Conservation (phyloP, 345 rosid genomes). For the Durio zibethinus region DNA sequence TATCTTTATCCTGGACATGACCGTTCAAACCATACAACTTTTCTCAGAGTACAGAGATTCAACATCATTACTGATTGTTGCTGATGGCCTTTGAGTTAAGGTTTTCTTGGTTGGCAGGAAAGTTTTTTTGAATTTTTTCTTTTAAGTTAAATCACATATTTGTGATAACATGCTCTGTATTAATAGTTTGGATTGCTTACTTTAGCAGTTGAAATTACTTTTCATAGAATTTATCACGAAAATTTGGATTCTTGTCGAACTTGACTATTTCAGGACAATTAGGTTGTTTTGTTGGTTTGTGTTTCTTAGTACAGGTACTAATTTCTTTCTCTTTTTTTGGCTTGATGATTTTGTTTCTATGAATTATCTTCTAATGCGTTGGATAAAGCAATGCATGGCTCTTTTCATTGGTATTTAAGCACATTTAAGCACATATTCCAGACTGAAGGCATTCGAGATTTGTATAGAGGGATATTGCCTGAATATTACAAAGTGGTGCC, state of each 20-base stretch:
- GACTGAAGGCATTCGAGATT: slow-evolving; percentile 68
- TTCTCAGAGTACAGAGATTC: not conserved
- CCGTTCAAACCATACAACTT: not conserved
- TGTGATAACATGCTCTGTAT: not conserved
- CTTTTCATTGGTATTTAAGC: slow-evolving; percentile 31
- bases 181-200: not conserved
- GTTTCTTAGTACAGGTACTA: not conserved
- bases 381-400: not conserved
- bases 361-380: not conserved
- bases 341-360: too few species aligned
- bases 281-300: not conserved
- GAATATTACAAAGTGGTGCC: slow-evolving; percentile 96
- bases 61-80: not conserved
- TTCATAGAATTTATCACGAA: not conserved
- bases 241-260: not conserved
- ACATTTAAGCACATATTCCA: slow-evolving; percentile 57
- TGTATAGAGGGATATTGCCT: slow-evolving; percentile 88
- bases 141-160: not conserved
- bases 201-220: not conserved
- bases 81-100: not conserved
- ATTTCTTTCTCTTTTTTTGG: not conserved
- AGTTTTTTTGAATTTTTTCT: not conserved
- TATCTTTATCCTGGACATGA: not conserved
- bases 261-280: not conserved
- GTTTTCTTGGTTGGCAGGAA: not conserved